Conservation (phyloP, 306 rosid genomes). For the Abrus pulchellus region DNA sequence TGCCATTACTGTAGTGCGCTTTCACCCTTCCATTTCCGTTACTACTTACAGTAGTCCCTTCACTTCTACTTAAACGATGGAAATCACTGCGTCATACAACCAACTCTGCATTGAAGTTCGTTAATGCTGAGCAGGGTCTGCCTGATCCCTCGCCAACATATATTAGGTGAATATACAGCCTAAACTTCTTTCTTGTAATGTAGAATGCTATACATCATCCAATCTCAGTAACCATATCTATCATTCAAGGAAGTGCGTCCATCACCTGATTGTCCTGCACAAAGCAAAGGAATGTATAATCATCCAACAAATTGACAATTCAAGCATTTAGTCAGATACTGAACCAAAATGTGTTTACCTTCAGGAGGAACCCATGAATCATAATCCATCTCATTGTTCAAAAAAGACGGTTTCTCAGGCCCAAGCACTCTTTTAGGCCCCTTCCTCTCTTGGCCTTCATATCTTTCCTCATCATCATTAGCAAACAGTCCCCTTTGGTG, state of each 20-base stretch:
- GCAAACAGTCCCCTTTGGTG: conserved; percentile 74
- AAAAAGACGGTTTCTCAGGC: conserved; percentile 90
- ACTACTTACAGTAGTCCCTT: conserved; percentile 13
- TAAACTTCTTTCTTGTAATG: conserved; percentile 17
- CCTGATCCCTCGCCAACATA: conserved; percentile 1
- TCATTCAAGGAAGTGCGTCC: conserved; percentile 89
- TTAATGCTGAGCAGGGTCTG: conserved; percentile 32
- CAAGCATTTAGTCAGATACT: neutral
- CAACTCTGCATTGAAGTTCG: conserved; percentile 4
- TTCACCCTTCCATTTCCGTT: conserved; percentile 1
- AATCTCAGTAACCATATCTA: conserved; percentile 76
- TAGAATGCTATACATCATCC: conserved; percentile 4
- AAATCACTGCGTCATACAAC: conserved; percentile 37
- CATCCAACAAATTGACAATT: conserved; percentile 23
- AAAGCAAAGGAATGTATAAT: conserved; percentile 35
- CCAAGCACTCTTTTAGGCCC: conserved; percentile 80
- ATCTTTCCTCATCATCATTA: conserved; percentile 53
- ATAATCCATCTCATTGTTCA: conserved; percentile 55
- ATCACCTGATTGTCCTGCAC: conserved; percentile 96
- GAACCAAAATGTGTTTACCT: conserved; percentile 63
- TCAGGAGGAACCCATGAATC: conserved; percentile 93
- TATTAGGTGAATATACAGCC: conserved; percentile 17
- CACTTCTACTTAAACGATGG: conserved; percentile 1
- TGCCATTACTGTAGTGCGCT: neutral
- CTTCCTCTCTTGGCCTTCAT: conserved; percentile 58